Evolutionary conservation across 305 asterid genomes (phyloP).

Genomic region (Ilex paraguariensis): DNA sequence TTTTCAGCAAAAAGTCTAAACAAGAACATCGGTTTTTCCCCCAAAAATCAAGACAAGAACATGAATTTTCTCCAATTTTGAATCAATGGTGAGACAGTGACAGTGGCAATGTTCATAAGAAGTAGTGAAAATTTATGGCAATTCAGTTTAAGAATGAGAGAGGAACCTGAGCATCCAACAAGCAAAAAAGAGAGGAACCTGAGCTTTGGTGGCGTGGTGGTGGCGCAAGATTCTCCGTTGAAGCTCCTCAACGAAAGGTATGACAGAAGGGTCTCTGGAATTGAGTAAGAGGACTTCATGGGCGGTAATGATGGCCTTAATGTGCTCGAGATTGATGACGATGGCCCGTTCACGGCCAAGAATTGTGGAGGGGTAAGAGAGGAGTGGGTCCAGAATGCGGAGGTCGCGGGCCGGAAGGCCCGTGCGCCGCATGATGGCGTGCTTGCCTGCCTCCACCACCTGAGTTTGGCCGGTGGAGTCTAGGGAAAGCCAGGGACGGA

Average conservation of each 20-base stretch:
- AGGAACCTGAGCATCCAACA: no score
- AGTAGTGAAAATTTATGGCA: no score
- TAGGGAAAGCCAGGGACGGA: conserved; percentile 74
- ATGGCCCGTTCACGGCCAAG: conserved; percentile 95
- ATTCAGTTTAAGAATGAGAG: no score
- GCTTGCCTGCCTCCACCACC: conserved; percentile 87
- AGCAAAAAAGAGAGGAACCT: conserved; percentile 32
- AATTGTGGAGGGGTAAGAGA: conserved; percentile 89
- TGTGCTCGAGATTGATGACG: conserved; percentile 91
- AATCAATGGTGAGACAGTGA: no score
- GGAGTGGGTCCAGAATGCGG: conserved; percentile 78
- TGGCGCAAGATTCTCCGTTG: conserved; percentile 71
- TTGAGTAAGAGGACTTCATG: conserved; percentile 84
- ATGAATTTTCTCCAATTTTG: no score
- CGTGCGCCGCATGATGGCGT: conserved; percentile 91
- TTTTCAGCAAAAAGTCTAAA: no score
- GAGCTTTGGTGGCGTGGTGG: conserved; percentile 69
- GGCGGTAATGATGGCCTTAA: conserved; percentile 92
- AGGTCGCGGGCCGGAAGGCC: conserved; percentile 97
- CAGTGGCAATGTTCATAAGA: no score
- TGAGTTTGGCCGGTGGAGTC: conserved; percentile 80
- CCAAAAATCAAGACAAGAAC: no score
- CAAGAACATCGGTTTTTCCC: no score
- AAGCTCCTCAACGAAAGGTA: conserved; percentile 86
- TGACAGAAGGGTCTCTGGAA: conserved; percentile 82